Conservation (phyloP, 192 early-diverging fungal species). For the Coemansia javaensis region DNA sequence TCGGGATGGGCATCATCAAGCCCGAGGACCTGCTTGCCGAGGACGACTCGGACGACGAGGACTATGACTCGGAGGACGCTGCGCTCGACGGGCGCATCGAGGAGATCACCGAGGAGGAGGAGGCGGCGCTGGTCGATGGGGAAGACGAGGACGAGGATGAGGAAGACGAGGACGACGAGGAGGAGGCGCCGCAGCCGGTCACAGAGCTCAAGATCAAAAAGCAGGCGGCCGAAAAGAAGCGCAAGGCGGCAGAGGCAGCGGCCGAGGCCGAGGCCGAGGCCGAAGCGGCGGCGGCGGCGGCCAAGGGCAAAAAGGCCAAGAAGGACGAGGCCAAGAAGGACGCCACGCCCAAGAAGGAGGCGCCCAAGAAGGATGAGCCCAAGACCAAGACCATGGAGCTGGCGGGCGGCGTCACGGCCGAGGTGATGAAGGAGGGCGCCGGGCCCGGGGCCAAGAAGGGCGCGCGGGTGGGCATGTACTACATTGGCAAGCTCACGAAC, state of each 20-base stretch:
- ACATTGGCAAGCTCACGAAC: conserved; percentile 86
- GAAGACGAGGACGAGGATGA: conserved; percentile 8
- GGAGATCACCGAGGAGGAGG: conserved; percentile 35
- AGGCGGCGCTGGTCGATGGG: conserved; percentile 41
- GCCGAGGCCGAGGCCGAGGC: conserved; percentile 9
- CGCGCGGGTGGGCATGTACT: conserved; percentile 70
- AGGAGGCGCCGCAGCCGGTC: conserved; percentile 12
- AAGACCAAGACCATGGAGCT: conserved; percentile 47
- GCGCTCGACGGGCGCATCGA: conserved; percentile 44
- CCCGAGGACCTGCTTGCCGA: conserved; percentile 20
- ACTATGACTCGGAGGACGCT: conserved; percentile 45
- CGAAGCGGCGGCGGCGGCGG: conserved; percentile 5
- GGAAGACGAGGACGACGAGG: conserved; percentile 19
- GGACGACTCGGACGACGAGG: conserved; percentile 38
- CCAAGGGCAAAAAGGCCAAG: conserved; percentile 44
- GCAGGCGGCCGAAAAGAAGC: conserved; percentile 43
- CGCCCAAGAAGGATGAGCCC: conserved; percentile 42
- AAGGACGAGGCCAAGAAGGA: conserved; percentile 5
- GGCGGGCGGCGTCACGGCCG: conserved; percentile 75
- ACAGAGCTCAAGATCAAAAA: conserved; percentile 52
- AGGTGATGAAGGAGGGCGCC: conserved; percentile 65
- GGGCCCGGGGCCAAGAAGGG: conserved; percentile 65
- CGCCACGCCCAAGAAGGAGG: conserved; percentile 19
- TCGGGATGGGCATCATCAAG: conserved; percentile 26
- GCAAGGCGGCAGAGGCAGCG: conserved; percentile 20